Evolutionary conservation across 495 filamentous ascomycete genomes (phyloP), one percentile per base, ranked within the genome.

Genomic region (Neurospora hispaniola): DNA sequence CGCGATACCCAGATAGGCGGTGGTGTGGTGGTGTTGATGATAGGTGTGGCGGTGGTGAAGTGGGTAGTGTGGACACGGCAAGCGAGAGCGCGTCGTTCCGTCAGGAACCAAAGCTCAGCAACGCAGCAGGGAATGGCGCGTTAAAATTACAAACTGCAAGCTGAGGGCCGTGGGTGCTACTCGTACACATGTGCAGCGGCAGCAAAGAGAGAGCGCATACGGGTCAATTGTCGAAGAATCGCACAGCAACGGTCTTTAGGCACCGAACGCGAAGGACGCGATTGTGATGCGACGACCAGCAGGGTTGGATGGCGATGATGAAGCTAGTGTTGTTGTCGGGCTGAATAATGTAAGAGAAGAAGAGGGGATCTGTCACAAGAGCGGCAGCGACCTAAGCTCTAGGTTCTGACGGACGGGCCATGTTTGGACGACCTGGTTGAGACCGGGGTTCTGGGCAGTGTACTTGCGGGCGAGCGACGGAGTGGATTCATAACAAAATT

Each of bases 31-130:
- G 48, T 31, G 48, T 23, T 62, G n/a, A 12, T 54, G 44, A 48
- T 48, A 10, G 10, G 48, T 59, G 48, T 59, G 20, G 46, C 46
- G 46, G 4, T 59, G 48, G 23, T 62, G 54, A 62, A 27, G 27
- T 16, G 54, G 27, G 54, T 66, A 38, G 54, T 27, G 54, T 27
- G 79, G 80, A 82, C 82, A 82, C 80, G 80, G 78, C 74, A 71
- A 74, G 74, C 75, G 71, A 74, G 74, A 69, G 80, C 80, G 82
- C 80, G 78, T 76, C 74, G 82, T 78, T 76, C 27, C 27, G 27
- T 31, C 72, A 74, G 75, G 73, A 73, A 66, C 27, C 54, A 18
- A 35, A 66, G 54, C 54, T 35, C 54, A 66, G 54, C 54, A 66
- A 66, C 18, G 54, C 54, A 62, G 54, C 76, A 78, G 76, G 71